These are phyloP conservation scores for Ogataea glucozyma DNA, from an alignment of 805 yeast genomes.

Conservation along the genomic window DNA sequence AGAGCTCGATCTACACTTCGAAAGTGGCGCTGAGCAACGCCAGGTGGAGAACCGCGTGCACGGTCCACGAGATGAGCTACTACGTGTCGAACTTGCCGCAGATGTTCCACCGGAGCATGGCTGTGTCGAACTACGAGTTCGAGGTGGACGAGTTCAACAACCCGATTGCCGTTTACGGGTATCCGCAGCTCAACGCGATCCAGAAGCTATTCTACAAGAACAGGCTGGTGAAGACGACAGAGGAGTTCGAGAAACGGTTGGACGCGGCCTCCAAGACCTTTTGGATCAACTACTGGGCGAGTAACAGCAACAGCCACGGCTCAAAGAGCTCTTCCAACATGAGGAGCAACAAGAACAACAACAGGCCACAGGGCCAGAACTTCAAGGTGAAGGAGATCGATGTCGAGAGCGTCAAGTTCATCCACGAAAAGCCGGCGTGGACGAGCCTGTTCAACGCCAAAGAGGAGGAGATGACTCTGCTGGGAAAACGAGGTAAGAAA, in stretches of 20 bases:
- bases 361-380: slow-evolving; percentile 23
- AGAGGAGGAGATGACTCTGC: slow-evolving; percentile 23
- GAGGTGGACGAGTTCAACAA: slow-evolving; percentile 49
- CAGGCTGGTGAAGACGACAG: slow-evolving; percentile 41
- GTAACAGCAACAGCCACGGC: slow-evolving; percentile 32
- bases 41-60: slow-evolving; percentile 58
- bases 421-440: slow-evolving; percentile 33
- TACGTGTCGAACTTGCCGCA: slow-evolving; percentile 49
- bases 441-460: slow-evolving; percentile 27
- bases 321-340: slow-evolving; percentile 30
- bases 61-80: slow-evolving; percentile 67
- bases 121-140: slow-evolving; percentile 41
- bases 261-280: slow-evolving; percentile 41
- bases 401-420: slow-evolving; percentile 31
- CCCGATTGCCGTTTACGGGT: slow-evolving; percentile 56
- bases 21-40: slow-evolving; percentile 50
- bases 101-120: slow-evolving; percentile 41
- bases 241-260: slow-evolving; percentile 36
- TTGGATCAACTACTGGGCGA: slow-evolving; percentile 55
- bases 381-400: slow-evolving; percentile 38
- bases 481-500: too few species aligned
- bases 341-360: neutral
- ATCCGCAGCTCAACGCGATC: slow-evolving; percentile 53
- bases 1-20: slow-evolving; percentile 47
- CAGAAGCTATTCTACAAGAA: slow-evolving; percentile 57